phyloP scores from a whole-genome alignment of 1,284 basidiomycete genomes.

The Heliocybe sulcata region DNA sequence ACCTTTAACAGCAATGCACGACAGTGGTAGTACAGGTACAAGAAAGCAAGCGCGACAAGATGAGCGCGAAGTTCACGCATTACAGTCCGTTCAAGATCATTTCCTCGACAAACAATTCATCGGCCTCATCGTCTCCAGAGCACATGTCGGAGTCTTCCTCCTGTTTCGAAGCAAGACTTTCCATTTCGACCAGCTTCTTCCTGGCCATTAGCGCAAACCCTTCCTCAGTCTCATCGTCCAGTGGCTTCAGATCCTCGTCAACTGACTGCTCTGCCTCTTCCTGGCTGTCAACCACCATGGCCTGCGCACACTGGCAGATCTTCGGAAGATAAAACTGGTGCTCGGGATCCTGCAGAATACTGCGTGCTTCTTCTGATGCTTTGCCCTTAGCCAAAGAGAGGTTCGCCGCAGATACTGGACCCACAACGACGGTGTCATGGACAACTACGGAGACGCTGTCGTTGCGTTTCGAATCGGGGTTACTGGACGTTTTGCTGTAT shows the following conservation, averaged over 20 bases:
- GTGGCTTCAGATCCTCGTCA: constrained; percentile 7
- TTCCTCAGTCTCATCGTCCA: constrained; percentile 28
- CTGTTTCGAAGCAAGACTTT: neutral
- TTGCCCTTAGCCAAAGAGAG: constrained; percentile 54
- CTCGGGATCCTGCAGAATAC: constrained; percentile 37
- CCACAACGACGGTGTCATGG: constrained; percentile 49
- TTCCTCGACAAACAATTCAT: neutral
- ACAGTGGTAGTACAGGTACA: neutral
- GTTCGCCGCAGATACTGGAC: constrained; percentile 50
- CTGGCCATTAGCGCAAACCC: constrained; percentile 29
- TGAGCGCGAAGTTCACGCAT: neutral
- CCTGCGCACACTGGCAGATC: constrained; percentile 47
- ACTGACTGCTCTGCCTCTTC: constrained; percentile 1
- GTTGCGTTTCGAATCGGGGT: constrained; percentile 31
- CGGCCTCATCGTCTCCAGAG: neutral
- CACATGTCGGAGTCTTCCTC: constrained; percentile 1
- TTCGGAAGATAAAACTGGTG: constrained; percentile 34
- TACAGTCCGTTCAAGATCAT: neutral
- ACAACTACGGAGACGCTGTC: constrained; percentile 49
- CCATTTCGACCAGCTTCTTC: constrained; percentile 11
- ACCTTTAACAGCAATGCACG: neutral
- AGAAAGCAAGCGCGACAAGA: neutral
- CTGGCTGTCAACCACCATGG: constrained; percentile 9
- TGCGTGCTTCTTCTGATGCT: constrained; percentile 52
- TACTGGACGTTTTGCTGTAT: constrained; percentile 41